Conservation (phyloP, 2,329 filamentous ascomycete species). For the Xylariaceae sp. region DNA sequence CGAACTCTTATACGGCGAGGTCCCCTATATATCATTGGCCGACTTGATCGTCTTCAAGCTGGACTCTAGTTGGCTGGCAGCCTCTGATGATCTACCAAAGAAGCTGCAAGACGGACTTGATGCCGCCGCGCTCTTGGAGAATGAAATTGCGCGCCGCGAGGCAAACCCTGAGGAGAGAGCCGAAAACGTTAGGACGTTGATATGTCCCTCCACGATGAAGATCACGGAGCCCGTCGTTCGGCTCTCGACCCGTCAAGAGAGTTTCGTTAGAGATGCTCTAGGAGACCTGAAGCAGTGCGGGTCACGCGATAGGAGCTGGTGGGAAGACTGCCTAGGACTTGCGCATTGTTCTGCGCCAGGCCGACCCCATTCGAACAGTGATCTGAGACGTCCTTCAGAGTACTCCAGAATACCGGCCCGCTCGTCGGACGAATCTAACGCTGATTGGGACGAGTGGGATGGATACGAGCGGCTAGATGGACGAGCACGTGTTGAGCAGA, state of each 20-base stretch:
- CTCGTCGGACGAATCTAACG: conserved; percentile 10
- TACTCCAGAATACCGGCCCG: neutral
- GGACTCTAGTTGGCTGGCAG: conserved; percentile 17
- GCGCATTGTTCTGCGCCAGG: neutral
- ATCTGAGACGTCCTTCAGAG: conserved; percentile 13
- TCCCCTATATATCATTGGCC: conserved; percentile 26
- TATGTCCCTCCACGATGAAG: neutral
- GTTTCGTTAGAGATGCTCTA: conserved; percentile 23
- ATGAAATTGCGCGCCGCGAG: conserved; percentile 1
- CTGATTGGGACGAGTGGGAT: conserved; percentile 15
- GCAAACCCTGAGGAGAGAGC: neutral
- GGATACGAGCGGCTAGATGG: conserved; percentile 24
- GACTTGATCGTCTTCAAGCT: conserved; percentile 28
- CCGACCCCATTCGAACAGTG: conserved; percentile 20
- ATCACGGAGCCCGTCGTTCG: conserved; percentile 3
- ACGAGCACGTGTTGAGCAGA: conserved; percentile 3
- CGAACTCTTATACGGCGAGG: conserved; percentile 20
- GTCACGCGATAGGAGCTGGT: conserved; percentile 22
- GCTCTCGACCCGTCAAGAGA: conserved; percentile 18
- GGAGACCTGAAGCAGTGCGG: conserved; percentile 22
- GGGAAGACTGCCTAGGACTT: conserved; percentile 22
- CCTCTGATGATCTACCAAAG: conserved; percentile 15
- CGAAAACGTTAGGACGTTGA: neutral
- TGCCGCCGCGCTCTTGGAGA: conserved; percentile 23
- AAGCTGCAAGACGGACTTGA: conserved; percentile 25